Percentiles rank a stretch among this genome's conserved stretches.
These are phyloP conservation scores for Termitomyces sp. DNA, from an alignment of 768 basidiomycete species.

Conservation along the genomic window DNA sequence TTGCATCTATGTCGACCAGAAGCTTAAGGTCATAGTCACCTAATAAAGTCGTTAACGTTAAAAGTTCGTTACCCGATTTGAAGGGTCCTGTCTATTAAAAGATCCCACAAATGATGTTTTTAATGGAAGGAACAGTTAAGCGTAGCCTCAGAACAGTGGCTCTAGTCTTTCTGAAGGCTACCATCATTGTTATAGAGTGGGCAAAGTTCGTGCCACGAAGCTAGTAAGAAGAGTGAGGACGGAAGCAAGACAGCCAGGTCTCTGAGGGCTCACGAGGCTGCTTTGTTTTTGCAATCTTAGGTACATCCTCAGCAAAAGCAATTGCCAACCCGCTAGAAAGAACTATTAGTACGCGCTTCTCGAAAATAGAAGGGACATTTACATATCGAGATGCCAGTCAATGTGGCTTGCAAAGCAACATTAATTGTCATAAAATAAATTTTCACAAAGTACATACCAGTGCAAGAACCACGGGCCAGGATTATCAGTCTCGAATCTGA, in stretches of 20 bases:
- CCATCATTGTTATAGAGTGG: background rate
- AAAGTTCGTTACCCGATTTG: no score
- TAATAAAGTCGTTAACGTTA: no score
- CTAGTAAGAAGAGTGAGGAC: background rate
- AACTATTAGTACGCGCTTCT: background rate
- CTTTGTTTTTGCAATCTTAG: background rate
- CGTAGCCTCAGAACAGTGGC: background rate
- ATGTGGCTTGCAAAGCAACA: background rate
- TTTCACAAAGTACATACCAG: background rate
- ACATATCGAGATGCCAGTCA: slow-evolving; percentile 5
- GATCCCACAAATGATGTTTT: background rate
- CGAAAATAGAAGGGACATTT: background rate
- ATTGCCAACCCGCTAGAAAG: slow-evolving; percentile 20
- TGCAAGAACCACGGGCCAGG: slow-evolving; percentile 2
- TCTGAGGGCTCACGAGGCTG: background rate
- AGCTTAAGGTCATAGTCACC: no score
- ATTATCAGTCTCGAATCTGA: background rate
- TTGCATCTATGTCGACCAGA: no score
- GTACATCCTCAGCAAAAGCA: slow-evolving; percentile 26
- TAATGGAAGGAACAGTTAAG: background rate
- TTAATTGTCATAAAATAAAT: background rate
- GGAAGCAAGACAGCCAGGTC: no score
- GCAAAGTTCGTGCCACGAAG: background rate
- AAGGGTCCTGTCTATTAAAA: no score
- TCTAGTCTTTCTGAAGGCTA: background rate